Base-by-base conservation (phyloP, 305 asterid genomes). In the Rubia peregrina region DNA sequence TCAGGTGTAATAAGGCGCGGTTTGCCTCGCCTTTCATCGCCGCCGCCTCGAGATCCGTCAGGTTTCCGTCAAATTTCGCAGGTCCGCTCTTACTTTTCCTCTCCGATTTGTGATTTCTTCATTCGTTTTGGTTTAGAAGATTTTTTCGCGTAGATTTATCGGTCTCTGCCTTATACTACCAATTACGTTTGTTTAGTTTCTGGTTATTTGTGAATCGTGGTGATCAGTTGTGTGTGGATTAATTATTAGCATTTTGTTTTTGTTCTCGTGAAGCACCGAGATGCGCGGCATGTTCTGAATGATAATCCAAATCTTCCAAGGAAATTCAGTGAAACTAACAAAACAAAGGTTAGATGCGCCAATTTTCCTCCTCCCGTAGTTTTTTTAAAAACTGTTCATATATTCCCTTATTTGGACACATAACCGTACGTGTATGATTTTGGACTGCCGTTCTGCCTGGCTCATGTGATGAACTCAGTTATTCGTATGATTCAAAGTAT, bases 111-210 rank as follows among this genome's bases (percentile, higher is more conserved):
- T 26, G 36, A 19, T 69, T 13, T 63, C 5, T 56, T 30, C 51
- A 36, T n/a, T 63, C 24, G 64, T 30, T 77, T 56, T 71, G 0
- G 17, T 41, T 65, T 9, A 55, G 26, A 17, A 19, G 61, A 21
- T 17, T 72, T 69, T 59, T 67, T 51, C 14, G 75, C 79, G 33
- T 85, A 90, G 97, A 85, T 82, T 21, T 81, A 90, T 49, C 85
- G 94, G 78, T 86, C 92, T 6, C 83, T 92, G 61, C 90, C 98
- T 64, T 87, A 96, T 67, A 95, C 98, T 63, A 81, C 89, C 72
- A 93, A 93, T 80, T 93, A 89, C 74, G 98, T 90, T 71, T 87
- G 96, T 74, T 73, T 16, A 22, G 24, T 11, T 44, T 48, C 46
- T 26, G 48, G 3, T n/a, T 42, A 48, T 36, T 11, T 22, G 41